A percentile compares a stretch with the other conserved stretches of the same genome.
Evolutionary conservation across 768 basidiomycete genomes (phyloP).

Genomic region (Sarcomyxa edulis): DNA sequence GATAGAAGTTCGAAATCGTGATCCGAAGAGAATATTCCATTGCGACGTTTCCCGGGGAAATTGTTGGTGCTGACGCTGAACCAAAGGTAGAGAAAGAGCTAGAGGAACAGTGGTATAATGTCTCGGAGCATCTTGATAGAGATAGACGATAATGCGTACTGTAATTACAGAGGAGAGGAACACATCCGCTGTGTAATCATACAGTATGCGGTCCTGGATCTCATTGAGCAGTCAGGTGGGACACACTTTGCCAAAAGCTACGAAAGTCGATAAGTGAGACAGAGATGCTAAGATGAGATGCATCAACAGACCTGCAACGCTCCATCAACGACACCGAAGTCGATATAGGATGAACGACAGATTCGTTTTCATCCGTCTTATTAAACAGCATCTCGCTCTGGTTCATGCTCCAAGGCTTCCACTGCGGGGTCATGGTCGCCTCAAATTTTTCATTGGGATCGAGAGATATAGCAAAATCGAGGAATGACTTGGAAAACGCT

Average conservation of each 20-base stretch:
- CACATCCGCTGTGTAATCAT: too few relatives aligned
- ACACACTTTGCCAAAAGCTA: slow-evolving; percentile 1
- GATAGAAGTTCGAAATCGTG: too few relatives aligned
- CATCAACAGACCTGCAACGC: slow-evolving; percentile 1
- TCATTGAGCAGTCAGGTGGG: too few relatives aligned
- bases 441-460: slow-evolving; percentile 14
- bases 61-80: too few relatives aligned
- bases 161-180: too few relatives aligned
- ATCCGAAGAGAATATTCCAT: too few relatives aligned
- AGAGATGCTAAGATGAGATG: background rate
- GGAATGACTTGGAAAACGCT: slow-evolving; percentile 15
- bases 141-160: too few relatives aligned
- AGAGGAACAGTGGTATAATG: too few relatives aligned
- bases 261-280: background rate
- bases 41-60: too few relatives aligned
- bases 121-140: too few relatives aligned
- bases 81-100: too few relatives aligned
- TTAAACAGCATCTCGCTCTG: slow-evolving; percentile 27
- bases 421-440: slow-evolving; percentile 13
- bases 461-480: slow-evolving; percentile 14
- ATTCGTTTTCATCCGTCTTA: slow-evolving; percentile 3
- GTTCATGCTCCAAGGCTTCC: slow-evolving; percentile 7
- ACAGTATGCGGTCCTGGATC: too few relatives aligned
- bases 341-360: slow-evolving; percentile 1
- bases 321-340: background rate